phyloP scores from a whole-genome alignment of 139 green algal species.

The Picochlorum sp. region DNA sequence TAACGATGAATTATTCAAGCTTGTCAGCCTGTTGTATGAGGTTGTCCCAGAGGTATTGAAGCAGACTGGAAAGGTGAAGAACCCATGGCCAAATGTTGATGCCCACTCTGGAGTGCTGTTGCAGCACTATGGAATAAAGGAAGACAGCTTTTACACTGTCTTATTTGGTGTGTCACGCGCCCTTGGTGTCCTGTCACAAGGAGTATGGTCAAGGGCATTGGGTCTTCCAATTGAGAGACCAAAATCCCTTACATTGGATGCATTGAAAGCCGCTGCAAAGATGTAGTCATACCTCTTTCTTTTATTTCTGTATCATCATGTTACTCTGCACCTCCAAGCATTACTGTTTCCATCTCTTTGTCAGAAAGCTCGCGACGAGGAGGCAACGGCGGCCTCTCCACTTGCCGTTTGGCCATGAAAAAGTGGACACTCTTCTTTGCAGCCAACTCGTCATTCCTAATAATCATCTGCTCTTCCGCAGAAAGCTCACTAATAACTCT shows the following conservation, averaged over 20 bases:
- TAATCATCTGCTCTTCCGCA: conserved; percentile 3
- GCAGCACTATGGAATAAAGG: conserved; percentile 87
- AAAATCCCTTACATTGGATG: conserved; percentile 83
- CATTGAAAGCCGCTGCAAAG: conserved; percentile 36
- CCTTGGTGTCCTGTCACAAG: conserved; percentile 85
- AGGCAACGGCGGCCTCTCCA: background rate
- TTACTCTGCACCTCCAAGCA: conserved; percentile 38
- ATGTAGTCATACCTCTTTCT: background rate
- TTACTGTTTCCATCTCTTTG: conserved; percentile 40
- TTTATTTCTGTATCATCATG: background rate
- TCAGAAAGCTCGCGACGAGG: conserved; percentile 24
- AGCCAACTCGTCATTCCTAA: background rate
- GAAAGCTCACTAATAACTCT: conserved; percentile 28
- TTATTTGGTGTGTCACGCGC: conserved; percentile 93
- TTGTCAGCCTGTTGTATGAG: conserved; percentile 79
- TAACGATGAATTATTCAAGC: conserved; percentile 87
- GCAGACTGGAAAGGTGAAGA: conserved; percentile 93
- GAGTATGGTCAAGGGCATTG: conserved; percentile 82
- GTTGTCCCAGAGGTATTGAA: conserved; percentile 88
- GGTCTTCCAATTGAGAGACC: conserved; percentile 95
- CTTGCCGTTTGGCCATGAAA: background rate
- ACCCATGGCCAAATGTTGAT: conserved; percentile 98
- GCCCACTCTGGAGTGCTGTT: conserved; percentile 93
- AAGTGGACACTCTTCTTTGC: background rate
- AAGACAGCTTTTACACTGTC: conserved; percentile 97